Conservation (phyloP, 1,139 yeast species). For the Debaryomycetaceae sp. region DNA sequence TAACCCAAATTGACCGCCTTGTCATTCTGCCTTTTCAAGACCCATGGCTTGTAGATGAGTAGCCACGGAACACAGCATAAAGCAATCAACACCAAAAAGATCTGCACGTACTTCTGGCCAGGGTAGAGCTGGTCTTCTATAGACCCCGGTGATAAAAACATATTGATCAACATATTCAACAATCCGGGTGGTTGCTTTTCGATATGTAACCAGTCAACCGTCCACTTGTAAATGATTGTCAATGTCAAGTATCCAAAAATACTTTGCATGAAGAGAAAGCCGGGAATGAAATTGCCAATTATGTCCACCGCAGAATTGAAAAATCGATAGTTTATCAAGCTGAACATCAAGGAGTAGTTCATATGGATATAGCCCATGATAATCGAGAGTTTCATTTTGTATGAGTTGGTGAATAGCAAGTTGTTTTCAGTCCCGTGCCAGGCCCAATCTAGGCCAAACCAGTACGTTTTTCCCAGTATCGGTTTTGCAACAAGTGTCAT, state of each 20-base stretch:
- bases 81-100: conserved; percentile 69
- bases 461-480: conserved; percentile 56
- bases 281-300: conserved; percentile 91
- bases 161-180: conserved; percentile 88
- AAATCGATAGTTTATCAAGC: conserved; percentile 73
- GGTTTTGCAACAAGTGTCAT: conserved; percentile 54
- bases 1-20: conserved; percentile 33
- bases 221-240: conserved; percentile 90
- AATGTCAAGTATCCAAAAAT: conserved; percentile 88
- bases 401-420: conserved; percentile 84
- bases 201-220: conserved; percentile 80
- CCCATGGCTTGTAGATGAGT: conserved; percentile 80
- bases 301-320: conserved; percentile 80
- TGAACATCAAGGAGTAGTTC: conserved; percentile 85
- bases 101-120: conserved; percentile 80
- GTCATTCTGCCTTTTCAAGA: conserved; percentile 43
- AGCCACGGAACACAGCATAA: conserved; percentile 94
- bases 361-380: conserved; percentile 93
- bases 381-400: conserved; percentile 93
- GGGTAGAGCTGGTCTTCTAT: conserved; percentile 79
- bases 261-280: conserved; percentile 89
- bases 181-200: conserved; percentile 85
- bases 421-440: conserved; percentile 98
- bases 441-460: conserved; percentile 85
- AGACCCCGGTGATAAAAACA: conserved; percentile 92